Conservation (phyloP, 2,329 filamentous ascomycete species). For the Domatiomyces catenatus region DNA sequence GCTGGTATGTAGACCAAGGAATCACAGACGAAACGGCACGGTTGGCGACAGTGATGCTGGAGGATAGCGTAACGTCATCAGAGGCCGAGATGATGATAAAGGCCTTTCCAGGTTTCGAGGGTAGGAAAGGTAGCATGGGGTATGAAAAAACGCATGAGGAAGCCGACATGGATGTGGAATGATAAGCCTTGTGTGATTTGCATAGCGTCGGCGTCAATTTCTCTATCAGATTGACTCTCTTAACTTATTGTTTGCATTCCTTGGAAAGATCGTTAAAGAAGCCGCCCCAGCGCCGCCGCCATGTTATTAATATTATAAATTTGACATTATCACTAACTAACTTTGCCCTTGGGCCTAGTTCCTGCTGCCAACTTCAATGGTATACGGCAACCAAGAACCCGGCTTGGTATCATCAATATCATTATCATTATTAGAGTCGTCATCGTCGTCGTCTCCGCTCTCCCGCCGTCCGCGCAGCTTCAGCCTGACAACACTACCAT, state of each 20-base stretch:
- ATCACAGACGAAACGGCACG: conserved; percentile 66
- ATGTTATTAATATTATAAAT: no score
- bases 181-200: conserved; percentile 1
- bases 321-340: neutral
- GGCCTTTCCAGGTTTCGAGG: conserved; percentile 24
- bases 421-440: neutral
- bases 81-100: conserved; percentile 48
- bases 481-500: neutral
- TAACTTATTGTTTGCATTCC: neutral
- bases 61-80: conserved; percentile 66
- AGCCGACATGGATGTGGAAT: conserved; percentile 1
- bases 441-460: conserved; percentile 1
- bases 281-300: no score
- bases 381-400: conserved; percentile 6
- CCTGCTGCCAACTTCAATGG: conserved; percentile 2
- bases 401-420: conserved; percentile 3
- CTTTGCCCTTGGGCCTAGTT: neutral
- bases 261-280: no score
- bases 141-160: conserved; percentile 17
- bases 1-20: conserved; percentile 58
- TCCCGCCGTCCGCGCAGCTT: neutral
- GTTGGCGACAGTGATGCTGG: conserved; percentile 66
- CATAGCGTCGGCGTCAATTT: neutral
- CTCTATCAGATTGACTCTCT: neutral
- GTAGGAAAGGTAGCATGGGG: conserved; percentile 16